Base-by-base conservation (phyloP, 805 yeast genomes). In the Yarrowia keelungensis region DNA sequence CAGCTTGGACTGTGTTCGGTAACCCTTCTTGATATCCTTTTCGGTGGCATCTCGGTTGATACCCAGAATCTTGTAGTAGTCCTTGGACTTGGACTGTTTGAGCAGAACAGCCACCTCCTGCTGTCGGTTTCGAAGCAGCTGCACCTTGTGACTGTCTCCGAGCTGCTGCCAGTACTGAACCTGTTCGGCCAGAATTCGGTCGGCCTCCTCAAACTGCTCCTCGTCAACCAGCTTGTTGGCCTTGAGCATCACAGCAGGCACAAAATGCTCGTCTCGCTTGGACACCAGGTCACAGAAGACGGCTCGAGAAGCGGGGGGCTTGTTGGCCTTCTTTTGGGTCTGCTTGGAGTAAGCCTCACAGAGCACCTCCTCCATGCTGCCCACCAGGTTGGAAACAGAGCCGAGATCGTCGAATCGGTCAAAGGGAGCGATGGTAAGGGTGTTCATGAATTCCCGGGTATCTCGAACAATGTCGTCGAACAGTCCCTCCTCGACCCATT, bases 31-130 rank as follows among this genome's bases (percentile, higher is more conserved):
- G 71, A 94, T 88, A 8, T 90, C 89, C 69, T 84, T 83, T 0
- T 86, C 87, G 69, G 85, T 87, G 0, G 98, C 97, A 71, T 85
- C 84, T 69, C 82, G 81, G 0, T 87, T 72, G 7, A 94, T 83
- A 14, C 88, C 96, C 16, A 94, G 79, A 3, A 90, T 82, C 74
- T 91, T 90, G 78, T 94, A 94, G 75, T 90, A 91, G 74, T 94
- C 97, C 71, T 86, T 86, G 62, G 83, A 78, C 19, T 81, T 81
- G 50, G 81, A 77, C 58, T 75, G 75, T 53, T 62, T 61, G 42
- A 68, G 62, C 12, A 69, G 61, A 16, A 69, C 71, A 62, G 71
- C 72, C 7, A 72, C 72, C 43, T 71, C 74, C 45, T 70, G 72
- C 32, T 74, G 62, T 64, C 71, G 70, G 59, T 39, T 62, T 12